Evolutionary conservation across 257 asterid genomes (phyloP).

Genomic region (Capsicum rhomboideum): DNA sequence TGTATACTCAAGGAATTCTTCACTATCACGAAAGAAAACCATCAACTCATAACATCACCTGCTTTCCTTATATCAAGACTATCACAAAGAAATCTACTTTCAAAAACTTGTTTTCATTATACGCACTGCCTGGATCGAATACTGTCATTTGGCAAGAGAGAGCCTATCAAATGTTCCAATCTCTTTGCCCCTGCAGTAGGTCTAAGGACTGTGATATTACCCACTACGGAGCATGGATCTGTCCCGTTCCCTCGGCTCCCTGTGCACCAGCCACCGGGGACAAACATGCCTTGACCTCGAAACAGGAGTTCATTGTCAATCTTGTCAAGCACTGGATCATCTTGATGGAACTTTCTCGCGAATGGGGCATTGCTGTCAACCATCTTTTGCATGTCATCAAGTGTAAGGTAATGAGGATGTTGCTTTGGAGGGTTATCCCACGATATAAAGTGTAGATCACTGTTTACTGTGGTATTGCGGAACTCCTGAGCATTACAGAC

Average conservation of each 20-base stretch:
- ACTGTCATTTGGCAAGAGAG: constrained; percentile 47
- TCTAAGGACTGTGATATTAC: constrained; percentile 55
- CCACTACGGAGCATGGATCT: constrained; percentile 64
- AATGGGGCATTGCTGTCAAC: constrained; percentile 77
- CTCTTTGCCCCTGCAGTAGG: constrained; percentile 77
- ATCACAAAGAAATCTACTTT: constrained; percentile 6
- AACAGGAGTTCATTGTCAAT: constrained; percentile 62
- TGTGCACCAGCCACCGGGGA: constrained; percentile 85
- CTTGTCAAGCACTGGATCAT: constrained; percentile 66
- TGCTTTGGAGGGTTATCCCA: constrained; percentile 84
- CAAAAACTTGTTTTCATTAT: constrained; percentile 14
- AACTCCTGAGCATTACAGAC: constrained; percentile 72
- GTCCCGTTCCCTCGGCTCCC: constrained; percentile 57
- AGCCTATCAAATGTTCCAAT: constrained; percentile 45
- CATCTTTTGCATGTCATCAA: constrained; percentile 66
- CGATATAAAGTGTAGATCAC: constrained; percentile 80
- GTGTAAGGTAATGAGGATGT: constrained; percentile 28
- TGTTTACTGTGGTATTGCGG: constrained; percentile 71
- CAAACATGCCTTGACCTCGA: constrained; percentile 54
- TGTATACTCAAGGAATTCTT: neutral
- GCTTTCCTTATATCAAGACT: neutral
- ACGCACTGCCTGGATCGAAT: constrained; percentile 69
- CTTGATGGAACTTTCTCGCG: constrained; percentile 72
- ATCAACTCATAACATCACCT: neutral
- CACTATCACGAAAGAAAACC: neutral